A percentile compares a stretch with the other conserved stretches of the same genome.
Evolutionary conservation across 2,329 filamentous ascomycete genomes (phyloP).

Genomic region (Ploettnerulaceae sp.): DNA sequence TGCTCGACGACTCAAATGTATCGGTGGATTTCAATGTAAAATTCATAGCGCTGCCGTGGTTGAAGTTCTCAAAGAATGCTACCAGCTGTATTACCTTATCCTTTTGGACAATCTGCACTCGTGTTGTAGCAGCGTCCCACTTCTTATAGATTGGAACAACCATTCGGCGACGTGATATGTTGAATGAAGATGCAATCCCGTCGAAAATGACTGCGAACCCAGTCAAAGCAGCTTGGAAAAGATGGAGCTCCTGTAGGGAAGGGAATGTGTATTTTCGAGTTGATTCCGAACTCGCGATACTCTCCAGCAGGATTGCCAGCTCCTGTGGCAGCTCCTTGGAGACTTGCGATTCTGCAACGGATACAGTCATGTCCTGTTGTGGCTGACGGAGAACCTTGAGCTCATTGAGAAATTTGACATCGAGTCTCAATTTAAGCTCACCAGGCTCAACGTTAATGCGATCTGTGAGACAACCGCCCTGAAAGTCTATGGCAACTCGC

Average conservation of each 20-base stretch:
- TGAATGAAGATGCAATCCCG: constrained; percentile 66
- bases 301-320: constrained; percentile 47
- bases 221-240: constrained; percentile 73
- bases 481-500: constrained; percentile 69
- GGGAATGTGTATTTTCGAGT: constrained; percentile 68
- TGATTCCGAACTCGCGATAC: constrained; percentile 52
- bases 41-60: constrained; percentile 82
- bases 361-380: constrained; percentile 73
- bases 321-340: constrained; percentile 57
- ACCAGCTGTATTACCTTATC: constrained; percentile 73
- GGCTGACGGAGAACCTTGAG: constrained; percentile 65
- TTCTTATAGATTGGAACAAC: constrained; percentile 93
- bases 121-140: constrained; percentile 77
- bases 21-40: constrained; percentile 83
- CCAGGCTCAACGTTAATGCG: constrained; percentile 75
- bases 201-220: constrained; percentile 75
- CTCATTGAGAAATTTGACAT: constrained; percentile 53
- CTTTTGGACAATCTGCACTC: constrained; percentile 74
- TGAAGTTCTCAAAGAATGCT: constrained; percentile 85
- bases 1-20: constrained; percentile 65
- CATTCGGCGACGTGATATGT: constrained; percentile 79
- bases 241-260: constrained; percentile 65
- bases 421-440: constrained; percentile 63
- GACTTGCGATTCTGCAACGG: constrained; percentile 64
- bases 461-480: constrained; percentile 75